Evolutionary conservation across 768 basidiomycete species (phyloP).

Genomic region (Trametes cingulata): DNA sequence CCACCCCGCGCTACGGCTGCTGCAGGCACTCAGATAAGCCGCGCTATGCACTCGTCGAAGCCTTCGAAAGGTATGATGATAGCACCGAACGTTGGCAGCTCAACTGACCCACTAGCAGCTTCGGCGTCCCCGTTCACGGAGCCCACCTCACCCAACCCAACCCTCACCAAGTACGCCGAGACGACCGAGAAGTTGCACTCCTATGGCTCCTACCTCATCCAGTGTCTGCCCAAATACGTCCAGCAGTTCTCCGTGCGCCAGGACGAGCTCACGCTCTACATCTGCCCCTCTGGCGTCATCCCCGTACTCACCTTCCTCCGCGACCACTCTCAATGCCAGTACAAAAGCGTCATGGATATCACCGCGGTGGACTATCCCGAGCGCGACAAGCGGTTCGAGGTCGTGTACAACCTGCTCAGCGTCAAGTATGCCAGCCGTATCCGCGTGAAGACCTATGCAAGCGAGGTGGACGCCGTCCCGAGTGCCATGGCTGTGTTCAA

Average conservation of each 20-base stretch:
- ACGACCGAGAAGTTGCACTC: constrained; percentile 81
- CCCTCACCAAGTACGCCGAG: constrained; percentile 67
- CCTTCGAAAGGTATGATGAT: constrained; percentile 45
- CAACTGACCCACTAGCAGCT: constrained; percentile 39
- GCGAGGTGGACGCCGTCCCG: constrained; percentile 90
- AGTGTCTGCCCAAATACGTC: constrained; percentile 94
- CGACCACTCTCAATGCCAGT: constrained; percentile 95
- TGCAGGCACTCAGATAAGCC: constrained; percentile 31
- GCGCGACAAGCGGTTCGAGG: constrained; percentile 90
- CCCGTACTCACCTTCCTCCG: constrained; percentile 91
- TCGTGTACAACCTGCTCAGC: constrained; percentile 94
- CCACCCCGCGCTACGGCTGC: constrained; percentile 37
- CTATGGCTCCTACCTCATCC: constrained; percentile 90
- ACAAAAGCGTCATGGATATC: constrained; percentile 90
- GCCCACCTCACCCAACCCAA: constrained; percentile 85
- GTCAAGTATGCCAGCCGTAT: constrained; percentile 78
- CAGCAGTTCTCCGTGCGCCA: constrained; percentile 97
- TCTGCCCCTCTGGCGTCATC: constrained; percentile 76
- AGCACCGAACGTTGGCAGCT: background rate
- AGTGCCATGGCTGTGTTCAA: constrained; percentile 76
- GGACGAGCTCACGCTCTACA: constrained; percentile 92
- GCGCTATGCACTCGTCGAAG: constrained; percentile 43
- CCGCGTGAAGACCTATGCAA: constrained; percentile 95
- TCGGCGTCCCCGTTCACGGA: constrained; percentile 84
- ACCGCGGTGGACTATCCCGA: constrained; percentile 96